Percentiles rank a stretch among this genome's conserved stretches.
Evolutionary conservation across 169 alveolate genomes (phyloP).

Genomic region (Plasmodium gonderi): DNA sequence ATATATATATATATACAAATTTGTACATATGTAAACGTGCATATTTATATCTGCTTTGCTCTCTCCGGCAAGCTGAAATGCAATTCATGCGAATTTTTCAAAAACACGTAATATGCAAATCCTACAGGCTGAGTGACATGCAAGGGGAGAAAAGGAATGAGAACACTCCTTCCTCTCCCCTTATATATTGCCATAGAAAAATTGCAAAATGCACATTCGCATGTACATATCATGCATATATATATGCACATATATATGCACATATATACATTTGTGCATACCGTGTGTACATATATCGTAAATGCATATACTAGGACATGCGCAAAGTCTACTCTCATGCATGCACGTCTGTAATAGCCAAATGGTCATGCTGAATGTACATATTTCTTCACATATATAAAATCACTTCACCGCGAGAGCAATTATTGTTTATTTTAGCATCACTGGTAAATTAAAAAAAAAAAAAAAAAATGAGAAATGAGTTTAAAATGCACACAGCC

Average conservation of each 20-base stretch:
- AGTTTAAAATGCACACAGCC: no score
- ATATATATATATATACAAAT: neutral
- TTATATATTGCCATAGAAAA: neutral
- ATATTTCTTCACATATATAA: neutral
- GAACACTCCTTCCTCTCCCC: no score
- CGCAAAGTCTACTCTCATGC: no score
- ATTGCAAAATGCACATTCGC: neutral
- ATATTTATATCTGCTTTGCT: slow-evolving; percentile 8
- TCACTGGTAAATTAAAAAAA: no score
- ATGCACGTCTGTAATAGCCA: neutral
- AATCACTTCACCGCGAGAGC: no score
- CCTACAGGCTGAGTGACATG: no score
- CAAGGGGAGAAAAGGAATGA: no score
- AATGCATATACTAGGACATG: neutral
- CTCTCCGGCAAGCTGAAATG: no score
- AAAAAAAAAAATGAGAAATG: no score
- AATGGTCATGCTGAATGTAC: neutral
- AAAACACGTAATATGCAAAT: no score
- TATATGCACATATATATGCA: neutral
- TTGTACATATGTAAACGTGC: neutral
- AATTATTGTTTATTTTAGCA: no score
- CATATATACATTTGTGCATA: neutral
- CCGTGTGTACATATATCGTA: neutral
- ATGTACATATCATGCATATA: neutral
- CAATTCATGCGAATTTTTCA: no score